Evolutionary conservation across 129 eudicot species (phyloP), one percentile per base, ranked within the genome.

Genomic region (Centella asiatica): DNA sequence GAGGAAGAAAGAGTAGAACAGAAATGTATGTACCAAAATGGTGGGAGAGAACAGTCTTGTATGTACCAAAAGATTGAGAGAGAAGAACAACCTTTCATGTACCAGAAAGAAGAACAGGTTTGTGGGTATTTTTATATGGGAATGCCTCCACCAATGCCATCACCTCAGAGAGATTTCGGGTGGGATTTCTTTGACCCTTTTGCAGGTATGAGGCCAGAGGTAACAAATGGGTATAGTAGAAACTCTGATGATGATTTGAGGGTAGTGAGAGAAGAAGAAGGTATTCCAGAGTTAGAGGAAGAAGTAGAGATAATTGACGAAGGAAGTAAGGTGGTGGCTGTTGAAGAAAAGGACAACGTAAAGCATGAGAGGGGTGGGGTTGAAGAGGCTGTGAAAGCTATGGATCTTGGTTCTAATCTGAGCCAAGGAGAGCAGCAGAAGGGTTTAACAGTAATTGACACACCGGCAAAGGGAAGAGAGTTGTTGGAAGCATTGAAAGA

Each of bases 131-230:
- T 57, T 53, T 51, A 67, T 29, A 61, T 70, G 72, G 68, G 69
- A 37, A 53, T 69, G 50, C 71, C 70, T 60, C 56, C 49, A 31
- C 32, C 53, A 40, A 40, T 54, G 36, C 82, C 84, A 23, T 80
- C 96, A 33, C 99, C 95, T 40, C 82, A 74, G 34, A 80, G 80
- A 68, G 96, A 79, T 76, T 93, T 77, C 73, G 99, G 87, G 67
- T 93, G 99, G 99, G 99, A 93, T 71, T 93, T 88, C 62, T 93
- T 93, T 68, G 89, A 93, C 83, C 99, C 99, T 26, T 93, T 88
- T 73, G 64, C 52, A 6, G 74, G 72, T 19, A 81, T 81, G 56
- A 85, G 90, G 62, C 85, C 90, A 22, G 98, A 87, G 58, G 72
- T 84, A 0, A 72, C 81, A 31, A 69, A 74, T 62, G 87, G 85